Conservation (phyloP, 345 rosid species). For the Syzygium grande region DNA sequence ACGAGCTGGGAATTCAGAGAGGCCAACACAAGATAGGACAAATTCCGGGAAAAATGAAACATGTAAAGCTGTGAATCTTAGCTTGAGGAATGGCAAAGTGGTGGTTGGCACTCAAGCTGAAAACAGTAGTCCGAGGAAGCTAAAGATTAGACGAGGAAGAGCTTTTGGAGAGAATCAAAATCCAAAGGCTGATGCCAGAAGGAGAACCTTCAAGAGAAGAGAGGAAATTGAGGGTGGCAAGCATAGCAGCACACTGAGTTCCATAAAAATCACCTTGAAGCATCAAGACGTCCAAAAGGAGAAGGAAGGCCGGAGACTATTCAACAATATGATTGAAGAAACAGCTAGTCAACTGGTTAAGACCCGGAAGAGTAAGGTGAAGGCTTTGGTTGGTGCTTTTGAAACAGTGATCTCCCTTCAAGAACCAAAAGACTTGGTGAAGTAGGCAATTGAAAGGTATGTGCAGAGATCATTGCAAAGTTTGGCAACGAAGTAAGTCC, state of each 20-base stretch:
- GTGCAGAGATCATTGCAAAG: neutral
- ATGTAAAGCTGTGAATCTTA: conserved; percentile 32
- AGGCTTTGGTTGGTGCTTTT: conserved; percentile 95
- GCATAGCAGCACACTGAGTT: conserved; percentile 4
- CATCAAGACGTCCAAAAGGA: conserved; percentile 57
- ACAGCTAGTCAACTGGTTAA: conserved; percentile 81
- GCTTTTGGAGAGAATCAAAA: conserved; percentile 22
- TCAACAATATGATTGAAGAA: conserved; percentile 86
- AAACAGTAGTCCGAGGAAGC: conserved; percentile 48
- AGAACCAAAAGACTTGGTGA: conserved; percentile 35
- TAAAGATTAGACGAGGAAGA: conserved; percentile 59
- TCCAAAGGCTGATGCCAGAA: conserved; percentile 18
- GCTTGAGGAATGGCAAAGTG: conserved; percentile 56
- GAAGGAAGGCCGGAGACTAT: conserved; percentile 50
- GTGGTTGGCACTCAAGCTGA: conserved; percentile 35
- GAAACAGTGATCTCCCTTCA: conserved; percentile 91
- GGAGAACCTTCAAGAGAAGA: conserved; percentile 35
- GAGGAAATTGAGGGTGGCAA: conserved; percentile 18
- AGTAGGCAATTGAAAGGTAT: neutral
- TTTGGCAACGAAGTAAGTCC: neutral
- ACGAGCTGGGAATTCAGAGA: conserved; percentile 14
- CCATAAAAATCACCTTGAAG: conserved; percentile 51
- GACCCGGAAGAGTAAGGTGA: conserved; percentile 85
- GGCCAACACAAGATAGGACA: conserved; percentile 11
- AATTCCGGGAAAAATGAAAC: conserved; percentile 17